Evolutionary conservation across 1,284 basidiomycete species (phyloP), one percentile per base, ranked within the genome.

Genomic region (Malassezia vespertilionis): DNA sequence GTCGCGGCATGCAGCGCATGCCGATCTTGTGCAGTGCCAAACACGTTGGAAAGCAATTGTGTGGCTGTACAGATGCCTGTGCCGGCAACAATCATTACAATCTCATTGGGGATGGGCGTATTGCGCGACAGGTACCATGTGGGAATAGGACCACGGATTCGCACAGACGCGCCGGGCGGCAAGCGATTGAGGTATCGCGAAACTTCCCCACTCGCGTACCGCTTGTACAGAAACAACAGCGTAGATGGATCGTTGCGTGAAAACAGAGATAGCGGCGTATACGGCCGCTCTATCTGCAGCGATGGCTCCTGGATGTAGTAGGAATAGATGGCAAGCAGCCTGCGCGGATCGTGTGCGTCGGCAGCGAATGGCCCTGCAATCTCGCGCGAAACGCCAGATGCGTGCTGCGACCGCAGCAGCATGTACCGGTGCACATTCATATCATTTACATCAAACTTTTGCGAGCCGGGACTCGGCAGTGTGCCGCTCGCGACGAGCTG

Each of bases 241-340:
- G 20, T 15, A 11, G 17, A n/a, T 0, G 33, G 17, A 8, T 44
- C 43, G 1, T 0, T 22, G 3, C 39, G 38, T 6, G 21, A n/a
- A 7, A 42, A 35, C 14, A 37, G 27, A 4, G 18, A 10, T 1
- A 54, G 38, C 2, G 52, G 52, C 10, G 52, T 54, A 26, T 54
- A 54, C 3, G 52, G 33, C 1, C 52, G 52, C 33, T 54, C 52
- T 20, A 54, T 38, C 31, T 54, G 52, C 8, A 54, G 33, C 17
- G 43, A 26, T 0, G 52, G 52, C 30, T 54, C 52, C 32, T 54
- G 49, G 6, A 50, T 26, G 28, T 49, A 50, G 43, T 40, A 51
- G 5, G 48, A 27, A 20, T 40, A 45, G 5, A 51, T 39, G 10
- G 43, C 10, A 6, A 51, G 14, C 5, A 28, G 27, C 4, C 15